phyloP scores from a whole-genome alignment of 2,329 filamentous ascomycete species.

The Scleromitrula shiraiana region DNA sequence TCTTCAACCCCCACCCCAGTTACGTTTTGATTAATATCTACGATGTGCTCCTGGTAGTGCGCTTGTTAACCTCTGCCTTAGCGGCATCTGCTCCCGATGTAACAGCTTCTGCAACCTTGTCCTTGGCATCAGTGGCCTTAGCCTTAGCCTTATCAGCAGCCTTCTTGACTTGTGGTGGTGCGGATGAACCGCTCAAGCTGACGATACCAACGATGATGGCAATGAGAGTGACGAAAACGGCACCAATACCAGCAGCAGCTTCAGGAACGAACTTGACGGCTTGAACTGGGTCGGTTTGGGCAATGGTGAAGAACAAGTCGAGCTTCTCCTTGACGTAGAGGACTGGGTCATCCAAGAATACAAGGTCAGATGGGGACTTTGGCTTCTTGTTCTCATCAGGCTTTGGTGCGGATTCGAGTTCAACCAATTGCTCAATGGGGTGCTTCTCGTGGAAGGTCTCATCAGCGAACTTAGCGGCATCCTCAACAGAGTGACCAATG shows the following conservation, averaged over 20 bases:
- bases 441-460: slow-evolving; percentile 90
- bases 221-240: slow-evolving; percentile 60
- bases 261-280: slow-evolving; percentile 87
- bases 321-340: slow-evolving; percentile 86
- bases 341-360: slow-evolving; percentile 87
- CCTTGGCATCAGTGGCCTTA: slow-evolving; percentile 69
- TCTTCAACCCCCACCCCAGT: no score
- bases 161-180: slow-evolving; percentile 67
- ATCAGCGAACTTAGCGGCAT: slow-evolving; percentile 79
- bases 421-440: slow-evolving; percentile 69
- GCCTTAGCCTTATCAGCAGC: slow-evolving; percentile 55
- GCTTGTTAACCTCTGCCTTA: slow-evolving; percentile 45
- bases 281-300: slow-evolving; percentile 68
- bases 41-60: slow-evolving; percentile 26
- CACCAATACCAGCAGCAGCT: slow-evolving; percentile 72
- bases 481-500: slow-evolving; percentile 92
- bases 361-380: slow-evolving; percentile 67
- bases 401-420: slow-evolving; percentile 76
- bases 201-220: slow-evolving; percentile 62
- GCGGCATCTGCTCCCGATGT: slow-evolving; percentile 60
- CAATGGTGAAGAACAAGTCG: slow-evolving; percentile 81
- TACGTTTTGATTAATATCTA: no score
- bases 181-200: slow-evolving; percentile 53
- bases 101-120: slow-evolving; percentile 56
- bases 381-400: slow-evolving; percentile 43